Evolutionary conservation across 2,329 filamentous ascomycete species (phyloP), one percentile per base, ranked within the genome.

Genomic region (Microdochium paspali): DNA sequence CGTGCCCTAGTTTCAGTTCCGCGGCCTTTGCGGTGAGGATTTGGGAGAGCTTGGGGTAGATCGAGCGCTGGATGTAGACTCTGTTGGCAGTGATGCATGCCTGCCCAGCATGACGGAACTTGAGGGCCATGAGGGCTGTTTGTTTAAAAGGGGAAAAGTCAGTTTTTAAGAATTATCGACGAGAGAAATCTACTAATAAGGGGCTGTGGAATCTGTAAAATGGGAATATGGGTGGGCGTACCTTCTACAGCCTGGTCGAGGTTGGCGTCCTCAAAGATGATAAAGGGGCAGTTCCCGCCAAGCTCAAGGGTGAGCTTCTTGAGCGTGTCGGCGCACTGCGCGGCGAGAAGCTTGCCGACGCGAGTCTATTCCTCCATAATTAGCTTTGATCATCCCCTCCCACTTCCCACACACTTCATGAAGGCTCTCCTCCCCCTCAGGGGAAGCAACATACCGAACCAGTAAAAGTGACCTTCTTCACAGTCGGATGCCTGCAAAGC

Each of bases 391-490:
- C n/a, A n/a, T n/a, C n/a, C n/a, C n/a, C n/a, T n/a, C n/a, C n/a
- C n/a, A n/a, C n/a, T n/a, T n/a, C n/a, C n/a, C n/a, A n/a, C n/a
- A n/a, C n/a, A n/a, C n/a, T n/a, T n/a, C n/a, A n/a, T n/a, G n/a
- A n/a, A n/a, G n/a, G n/a, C n/a, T n/a, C n/a, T n/a, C n/a, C n/a
- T n/a, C n/a, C n/a, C 3, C 10, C 5, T 10, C 13, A 39, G 24
- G 20, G n/a, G 9, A 10, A 13, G 13, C 9, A 15, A 51, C 58
- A 39, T 50, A 61, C 59, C 18, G 59, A 61, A 18, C 87, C 87
- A 0, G 87, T 91, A 56, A 91, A 93, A 48, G 84, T 85, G 47
- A 91, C 72, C 61, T 90, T 90, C 45, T 68, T 70, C 0, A 75
- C 66, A 0, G 64, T 49, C 0, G 64, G 65, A 49, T 75, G 70